These are phyloP conservation scores for Citrus sp. DNA, from an alignment of 345 rosid species.

Conservation along the genomic window DNA sequence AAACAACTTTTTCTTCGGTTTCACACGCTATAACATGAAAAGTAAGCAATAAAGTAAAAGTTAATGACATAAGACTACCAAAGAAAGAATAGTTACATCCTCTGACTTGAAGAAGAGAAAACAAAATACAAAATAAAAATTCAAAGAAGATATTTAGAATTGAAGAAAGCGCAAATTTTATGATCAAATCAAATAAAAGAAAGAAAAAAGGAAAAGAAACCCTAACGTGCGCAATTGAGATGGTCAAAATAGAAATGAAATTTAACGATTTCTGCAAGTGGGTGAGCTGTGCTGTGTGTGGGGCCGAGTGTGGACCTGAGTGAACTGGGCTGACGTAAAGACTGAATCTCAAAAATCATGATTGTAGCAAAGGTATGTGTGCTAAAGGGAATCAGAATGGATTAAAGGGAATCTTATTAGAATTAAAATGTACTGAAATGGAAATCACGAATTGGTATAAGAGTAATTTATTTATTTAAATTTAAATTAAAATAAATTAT, in stretches of 20 bases:
- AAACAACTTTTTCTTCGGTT: neutral
- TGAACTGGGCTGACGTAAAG: neutral
- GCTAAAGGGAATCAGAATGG: too few relatives aligned
- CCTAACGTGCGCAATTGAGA: constrained; percentile 8
- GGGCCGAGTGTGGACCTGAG: neutral
- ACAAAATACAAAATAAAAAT: neutral
- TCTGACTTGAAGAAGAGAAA: neutral
- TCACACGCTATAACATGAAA: neutral
- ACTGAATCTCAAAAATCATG: too few relatives aligned
- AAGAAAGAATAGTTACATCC: neutral
- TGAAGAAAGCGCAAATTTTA: neutral
- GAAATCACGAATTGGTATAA: too few relatives aligned
- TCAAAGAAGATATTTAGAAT: neutral
- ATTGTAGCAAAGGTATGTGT: too few relatives aligned
- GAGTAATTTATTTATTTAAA: too few relatives aligned
- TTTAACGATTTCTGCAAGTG: neutral
- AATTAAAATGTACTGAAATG: too few relatives aligned
- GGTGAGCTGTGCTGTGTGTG: neutral
- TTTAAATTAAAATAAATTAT: fast-evolving
- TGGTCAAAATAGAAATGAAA: constrained; percentile 14
- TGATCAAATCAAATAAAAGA: neutral
- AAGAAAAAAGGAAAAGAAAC: neutral
- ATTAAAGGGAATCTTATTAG: too few relatives aligned
- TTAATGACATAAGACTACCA: neutral
- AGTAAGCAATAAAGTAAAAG: neutral